Evolutionary conservation across 176 grass and related monocot genomes (phyloP).

Genomic region (Carex cristatella): DNA sequence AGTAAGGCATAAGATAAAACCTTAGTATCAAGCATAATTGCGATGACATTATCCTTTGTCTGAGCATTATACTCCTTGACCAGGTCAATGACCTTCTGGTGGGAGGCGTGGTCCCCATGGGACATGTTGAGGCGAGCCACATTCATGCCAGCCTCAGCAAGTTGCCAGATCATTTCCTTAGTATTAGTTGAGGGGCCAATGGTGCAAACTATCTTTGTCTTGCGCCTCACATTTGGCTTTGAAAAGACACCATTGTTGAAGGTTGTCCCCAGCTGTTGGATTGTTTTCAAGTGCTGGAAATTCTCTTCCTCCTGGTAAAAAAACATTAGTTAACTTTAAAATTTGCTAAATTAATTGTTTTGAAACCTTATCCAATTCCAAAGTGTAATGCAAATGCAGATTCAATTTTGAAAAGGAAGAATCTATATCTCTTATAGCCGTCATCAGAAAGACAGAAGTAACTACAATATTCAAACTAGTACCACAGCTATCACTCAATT

Average conservation of each 20-base stretch:
- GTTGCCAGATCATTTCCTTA: constrained; percentile 88
- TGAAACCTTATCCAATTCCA: not conserved
- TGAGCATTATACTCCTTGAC: constrained; percentile 95
- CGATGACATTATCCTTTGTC: constrained; percentile 71
- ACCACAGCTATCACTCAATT: not conserved
- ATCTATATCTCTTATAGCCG: not conserved
- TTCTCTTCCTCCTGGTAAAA: constrained; percentile 58
- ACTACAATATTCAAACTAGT: not conserved
- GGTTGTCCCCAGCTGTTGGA: constrained; percentile 52
- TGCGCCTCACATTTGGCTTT: constrained; percentile 81
- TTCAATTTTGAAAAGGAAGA: not conserved
- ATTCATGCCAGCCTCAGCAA: constrained; percentile 87
- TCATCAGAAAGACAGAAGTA: not conserved
- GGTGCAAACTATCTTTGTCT: constrained; percentile 98
- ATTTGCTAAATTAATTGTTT: constrained; percentile 13
- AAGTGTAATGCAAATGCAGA: not conserved
- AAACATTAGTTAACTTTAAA: constrained; percentile 13
- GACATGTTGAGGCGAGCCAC: constrained; percentile 95
- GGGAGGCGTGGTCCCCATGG: constrained; percentile 82
- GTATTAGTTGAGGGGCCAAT: constrained; percentile 96
- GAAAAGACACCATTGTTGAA: constrained; percentile 49
- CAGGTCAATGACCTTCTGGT: constrained; percentile 89
- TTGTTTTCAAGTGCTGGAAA: constrained; percentile 76
- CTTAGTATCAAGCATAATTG: constrained; percentile 97
- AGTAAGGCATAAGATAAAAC: constrained; percentile 32